Evolutionary conservation across 345 rosid species (phyloP).

Genomic region (Lumnitzera littorea): DNA sequence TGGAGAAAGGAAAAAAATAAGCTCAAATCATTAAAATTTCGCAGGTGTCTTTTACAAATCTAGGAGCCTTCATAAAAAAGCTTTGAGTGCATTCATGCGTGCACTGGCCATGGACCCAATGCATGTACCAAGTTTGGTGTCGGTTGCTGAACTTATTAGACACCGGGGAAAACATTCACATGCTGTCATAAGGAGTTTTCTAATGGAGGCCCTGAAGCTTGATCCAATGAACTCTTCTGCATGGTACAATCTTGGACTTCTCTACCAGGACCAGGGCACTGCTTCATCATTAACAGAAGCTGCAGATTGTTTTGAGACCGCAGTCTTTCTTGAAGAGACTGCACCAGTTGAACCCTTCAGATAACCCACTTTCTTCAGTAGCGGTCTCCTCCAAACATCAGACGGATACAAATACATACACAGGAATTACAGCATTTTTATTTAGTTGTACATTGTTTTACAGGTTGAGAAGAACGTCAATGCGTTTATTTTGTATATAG

Average conservation of each 20-base stretch:
- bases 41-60: conserved; percentile 48
- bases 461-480: neutral
- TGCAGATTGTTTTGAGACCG: conserved; percentile 58
- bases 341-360: conserved; percentile 78
- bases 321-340: conserved; percentile 50
- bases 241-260: conserved; percentile 70
- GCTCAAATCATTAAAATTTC: neutral
- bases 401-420: too few species aligned
- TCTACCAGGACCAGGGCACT: conserved; percentile 37
- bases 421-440: too few species aligned
- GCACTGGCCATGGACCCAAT: conserved; percentile 55
- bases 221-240: conserved; percentile 60
- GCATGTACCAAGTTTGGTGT: conserved; percentile 61
- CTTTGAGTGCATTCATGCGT: conserved; percentile 36
- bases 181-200: conserved; percentile 45
- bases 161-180: conserved; percentile 28
- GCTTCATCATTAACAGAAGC: conserved; percentile 43
- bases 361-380: conserved; percentile 14
- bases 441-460: too few species aligned
- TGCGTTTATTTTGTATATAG: too few species aligned
- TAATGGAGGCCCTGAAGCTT: conserved; percentile 54
- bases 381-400: too few species aligned
- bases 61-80: conserved; percentile 52
- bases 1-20: too few species aligned
- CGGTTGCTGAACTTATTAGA: conserved; percentile 46